A percentile compares a stretch with the other conserved stretches of the same genome.
phyloP scores from a whole-genome alignment of 148 eudicot species.

The Suaeda aralocaspica region DNA sequence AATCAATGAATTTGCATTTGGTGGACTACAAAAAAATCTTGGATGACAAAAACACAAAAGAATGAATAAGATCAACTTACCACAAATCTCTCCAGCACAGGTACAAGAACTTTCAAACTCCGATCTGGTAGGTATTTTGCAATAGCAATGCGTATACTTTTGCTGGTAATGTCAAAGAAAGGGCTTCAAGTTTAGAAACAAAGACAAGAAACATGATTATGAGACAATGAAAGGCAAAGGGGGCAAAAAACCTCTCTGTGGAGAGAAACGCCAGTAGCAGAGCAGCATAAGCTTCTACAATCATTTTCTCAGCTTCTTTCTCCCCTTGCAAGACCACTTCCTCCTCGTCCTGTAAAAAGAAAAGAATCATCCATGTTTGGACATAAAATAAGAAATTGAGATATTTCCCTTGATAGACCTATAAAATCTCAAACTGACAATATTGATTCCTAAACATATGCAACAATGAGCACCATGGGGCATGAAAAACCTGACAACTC shows the following conservation, averaged over 20 bases:
- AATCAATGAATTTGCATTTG: neutral
- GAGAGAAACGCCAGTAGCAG: slow-evolving; percentile 93
- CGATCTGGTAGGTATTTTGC: slow-evolving; percentile 68
- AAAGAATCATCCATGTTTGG: slow-evolving; percentile 14
- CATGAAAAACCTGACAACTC: neutral
- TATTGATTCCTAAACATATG: neutral
- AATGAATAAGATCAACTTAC: slow-evolving; percentile 37
- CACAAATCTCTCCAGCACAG: slow-evolving; percentile 98
- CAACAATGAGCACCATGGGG: neutral
- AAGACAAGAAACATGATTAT: neutral
- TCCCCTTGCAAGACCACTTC: slow-evolving; percentile 71
- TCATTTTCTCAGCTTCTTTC: slow-evolving; percentile 99
- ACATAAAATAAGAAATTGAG: neutral
- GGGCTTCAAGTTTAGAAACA: slow-evolving; percentile 13
- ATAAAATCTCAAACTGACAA: neutral
- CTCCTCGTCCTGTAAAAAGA: slow-evolving; percentile 60
- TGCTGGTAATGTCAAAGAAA: slow-evolving; percentile 36
- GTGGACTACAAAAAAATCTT: neutral
- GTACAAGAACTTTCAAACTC: slow-evolving; percentile 69
- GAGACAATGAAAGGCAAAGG: neutral
- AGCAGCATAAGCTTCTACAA: slow-evolving; percentile 92
- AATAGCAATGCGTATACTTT: slow-evolving; percentile 62
- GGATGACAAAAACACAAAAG: neutral
- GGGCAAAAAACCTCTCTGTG: slow-evolving; percentile 57
- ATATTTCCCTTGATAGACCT: neutral